These are phyloP conservation scores for Myxozyma monticola DNA, from an alignment of 805 yeast genomes.

Conservation along the genomic window DNA sequence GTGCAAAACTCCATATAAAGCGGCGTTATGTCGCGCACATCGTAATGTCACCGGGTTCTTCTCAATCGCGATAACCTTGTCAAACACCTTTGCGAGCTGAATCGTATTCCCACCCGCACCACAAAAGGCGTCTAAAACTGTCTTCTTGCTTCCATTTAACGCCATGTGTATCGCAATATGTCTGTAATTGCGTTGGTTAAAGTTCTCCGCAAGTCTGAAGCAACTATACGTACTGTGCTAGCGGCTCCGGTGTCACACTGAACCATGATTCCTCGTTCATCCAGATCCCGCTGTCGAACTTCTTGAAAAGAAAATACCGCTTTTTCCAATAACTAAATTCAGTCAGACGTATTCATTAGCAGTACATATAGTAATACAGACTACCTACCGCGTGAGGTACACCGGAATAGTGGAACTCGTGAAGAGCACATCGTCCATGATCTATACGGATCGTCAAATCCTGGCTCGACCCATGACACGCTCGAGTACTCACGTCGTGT, in stretches of 20 bases:
- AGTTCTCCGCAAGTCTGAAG: background rate
- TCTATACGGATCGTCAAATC: no score
- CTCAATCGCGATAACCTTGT: conserved; percentile 59
- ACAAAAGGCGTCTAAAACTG: conserved; percentile 63
- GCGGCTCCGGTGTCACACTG: conserved; percentile 75
- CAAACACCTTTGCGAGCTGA: conserved; percentile 60
- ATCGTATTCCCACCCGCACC: conserved; percentile 84
- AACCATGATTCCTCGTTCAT: conserved; percentile 77
- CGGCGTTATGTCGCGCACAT: conserved; percentile 64
- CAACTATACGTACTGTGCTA: conserved; percentile 54
- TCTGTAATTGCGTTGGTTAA: conserved; percentile 24
- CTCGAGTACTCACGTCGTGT: no score
- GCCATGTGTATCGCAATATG: conserved; percentile 33
- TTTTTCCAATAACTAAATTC: conserved; percentile 55
- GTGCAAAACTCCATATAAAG: conserved; percentile 55
- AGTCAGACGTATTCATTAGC: no score
- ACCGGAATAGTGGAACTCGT: no score
- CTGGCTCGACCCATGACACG: no score
- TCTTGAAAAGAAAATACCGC: conserved; percentile 57
- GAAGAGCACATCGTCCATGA: no score
- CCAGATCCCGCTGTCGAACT: conserved; percentile 61
- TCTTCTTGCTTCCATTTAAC: background rate
- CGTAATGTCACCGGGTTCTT: conserved; percentile 57
- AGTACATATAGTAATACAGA: no score
- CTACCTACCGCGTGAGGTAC: no score